Base-by-base conservation (phyloP, 164 flowering plant genomes). In the Amborella trichopoda region DNA sequence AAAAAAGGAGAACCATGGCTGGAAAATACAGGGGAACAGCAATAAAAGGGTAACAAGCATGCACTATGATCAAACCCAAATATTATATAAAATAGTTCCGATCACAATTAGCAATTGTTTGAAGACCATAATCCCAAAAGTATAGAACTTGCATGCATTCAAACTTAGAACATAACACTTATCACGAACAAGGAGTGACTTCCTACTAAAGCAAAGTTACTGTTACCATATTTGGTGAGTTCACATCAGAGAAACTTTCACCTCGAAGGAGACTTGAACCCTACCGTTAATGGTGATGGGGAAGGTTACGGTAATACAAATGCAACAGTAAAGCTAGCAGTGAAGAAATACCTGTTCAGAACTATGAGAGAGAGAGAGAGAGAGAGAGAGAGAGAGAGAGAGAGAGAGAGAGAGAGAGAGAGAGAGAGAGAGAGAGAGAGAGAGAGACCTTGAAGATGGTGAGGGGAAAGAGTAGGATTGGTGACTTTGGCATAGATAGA, bases 391-490 rank as follows among this genome's bases (percentile, higher is more conserved):
- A 27, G 40, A 12, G 3, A 22, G 39, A 25, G 13, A 5, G 49
- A 28, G 22, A 52, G 0, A 13, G 34, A 47, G 23, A 37, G n/a
- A 23, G 14, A 19, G 19, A 6, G 34, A 30, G 6, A 30, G 13
- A 6, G 9, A 37, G 40, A 14, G 3, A 4, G 23, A 1, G 8
- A 19, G 27, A 17, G 18, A 10, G 9, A 9, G 18, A 20, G 6
- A 5, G 1, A 43, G 61, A 23, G 26, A 85, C 98, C 98, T 78
- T 68, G 75, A 27, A 87, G 89, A 61, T 83, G 90, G 28, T 63
- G 52, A 45, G 98, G 96, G 18, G 94, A 67, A 13, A 91, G 84
- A 0, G 98, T 91, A 21, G 98, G 98, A 52, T 83, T 76, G 1
- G 76, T 76, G 45, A 75, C 95, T 68, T 83, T 91, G 72, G 66